Base-by-base conservation (phyloP, 2,329 filamentous ascomycete species). In the Plenodomus tracheiphilus region DNA sequence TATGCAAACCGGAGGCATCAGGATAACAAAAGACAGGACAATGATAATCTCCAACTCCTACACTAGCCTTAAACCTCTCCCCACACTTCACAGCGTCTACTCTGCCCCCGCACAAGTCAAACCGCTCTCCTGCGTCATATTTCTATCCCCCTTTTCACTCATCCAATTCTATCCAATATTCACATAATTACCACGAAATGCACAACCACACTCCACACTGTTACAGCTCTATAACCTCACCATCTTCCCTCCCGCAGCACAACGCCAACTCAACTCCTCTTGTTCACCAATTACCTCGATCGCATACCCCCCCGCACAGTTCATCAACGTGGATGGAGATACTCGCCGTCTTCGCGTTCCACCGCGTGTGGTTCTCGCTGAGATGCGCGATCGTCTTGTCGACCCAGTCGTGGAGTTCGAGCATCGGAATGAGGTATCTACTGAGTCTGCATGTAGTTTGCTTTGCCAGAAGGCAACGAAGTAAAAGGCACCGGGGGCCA, bases 401-500 rank as follows among this genome's bases (percentile, higher is more conserved):
- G 15, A 59, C 58, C 30, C 64, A 62, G 21, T 77, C 77, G 52
- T 80, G 77, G 11, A 74, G 70, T 41, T 79, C 76, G 39, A 79
- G 58, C 18, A 79, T 65, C 1, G 74, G 77, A 22, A 73, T 68
- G 7, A 62, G 56, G 13, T 58, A 48, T 10, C 63, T 54, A 16
- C 48, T 55, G 19, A 58, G 64, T 15, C 59, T 69, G 47, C 69
- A 74, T 2, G 54, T 52, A 47, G 62, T 4, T 56, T 58, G 38
- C 54, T n/a, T 48, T 64, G 34, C 47, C 51, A 36, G 2, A 25
- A 25, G 42, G 28, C n/a, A 7, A 67, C 47, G 7, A 71, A 58
- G 55, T 81, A 81, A 39, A 73, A 75, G 3, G 77, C 79, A 5
- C 75, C 78, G 1, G 76, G 74, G 7, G 76, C n/a, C 75, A 7